Evolutionary conservation across 2,329 filamentous ascomycete species (phyloP), one percentile per base, ranked within the genome.

Genomic region (Coniella lustricola): DNA sequence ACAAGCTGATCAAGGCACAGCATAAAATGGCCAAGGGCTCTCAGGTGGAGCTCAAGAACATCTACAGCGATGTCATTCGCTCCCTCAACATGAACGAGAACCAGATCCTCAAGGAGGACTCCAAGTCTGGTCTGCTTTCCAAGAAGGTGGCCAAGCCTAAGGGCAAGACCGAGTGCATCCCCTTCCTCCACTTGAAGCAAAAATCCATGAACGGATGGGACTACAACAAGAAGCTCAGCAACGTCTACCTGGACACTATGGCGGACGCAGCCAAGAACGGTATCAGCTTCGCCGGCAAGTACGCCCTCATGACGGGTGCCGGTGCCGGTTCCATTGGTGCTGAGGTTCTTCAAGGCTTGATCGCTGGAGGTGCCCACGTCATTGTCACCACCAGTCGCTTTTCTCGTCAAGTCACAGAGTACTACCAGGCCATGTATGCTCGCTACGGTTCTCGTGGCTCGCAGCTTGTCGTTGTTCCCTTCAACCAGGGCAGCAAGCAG

Each of bases 401-500:
- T 76, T 98, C 93, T 14, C 87, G 90, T 39, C 87, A 96, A 67
- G 93, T 98, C 49, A 98, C 93, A 5, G 93, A 98, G 72, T 98
- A 97, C 74, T 98, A 98, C 72, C 93, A 98, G 70, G 84, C 89
- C 49, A 97, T 98, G 87, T 98, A 98, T 68, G 87, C 90, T 54
- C 87, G 90, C 53, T 95, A 87, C 61, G 93, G 93, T 61, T 88
- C 89, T 53, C 87, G 89, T 56, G 93, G 93, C 56, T 97, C 93
- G 50, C 90, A 97, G 71, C 84, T 98, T 48, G 89, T 98, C 35
- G 93, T 98, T 48, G 94, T 97, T 48, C 93, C 94, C 43, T 98
- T 98, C 81, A 98, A 98, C 70, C 90, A 96, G 68, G 93, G 91
- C 55, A 97, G 91, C 74, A 94, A 96, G 73, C 91, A 97, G 67